Evolutionary conservation across 768 basidiomycete genomes (phyloP), one percentile per base, ranked within the genome.

Genomic region (Cytidiella melzeri): DNA sequence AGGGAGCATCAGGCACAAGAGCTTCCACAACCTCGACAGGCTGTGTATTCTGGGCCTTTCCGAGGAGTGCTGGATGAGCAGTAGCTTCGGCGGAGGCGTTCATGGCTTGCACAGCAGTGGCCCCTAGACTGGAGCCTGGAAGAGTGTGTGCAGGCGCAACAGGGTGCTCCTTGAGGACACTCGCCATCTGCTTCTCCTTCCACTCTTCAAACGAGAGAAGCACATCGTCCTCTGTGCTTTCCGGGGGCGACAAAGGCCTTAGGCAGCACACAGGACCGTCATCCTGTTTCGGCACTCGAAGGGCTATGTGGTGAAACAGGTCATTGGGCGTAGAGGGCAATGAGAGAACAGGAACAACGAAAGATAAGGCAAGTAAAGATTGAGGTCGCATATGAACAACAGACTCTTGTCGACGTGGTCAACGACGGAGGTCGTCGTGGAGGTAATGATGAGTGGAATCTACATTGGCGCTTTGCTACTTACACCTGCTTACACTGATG

Each of bases 161-260:
- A n/a, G 27, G 41, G 21, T 19, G 41, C 7, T 48, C 51, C 25
- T 45, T 46, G 28, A 37, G 41, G 26, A 34, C 62, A 53, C 77
- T 72, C 30, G 65, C 65, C 41, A 70, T 59, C 50, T 83, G 84
- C 55, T 78, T 87, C 26, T 79, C 79, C 60, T 90, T 90, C 90
- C 90, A 93, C 56, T 92, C 90, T 58, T 92, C 86, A 59, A 93
- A 93, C 0, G 87, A 87, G 19, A 90, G 75, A 19, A 92, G 67
- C 4, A 84, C 66, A 45, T 83, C 80, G 55, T 83, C 81, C 44
- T 82, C 82, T 4, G 74, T 67, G 5, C 69, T 63, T 39, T 67
- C 64, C 3, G 67, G 59, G 0, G 64, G 61, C 1, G 65, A 64
- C 37, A 76, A 57, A 4, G 83, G 77, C 41, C 75, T 81, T 47